Evolutionary conservation across 116 monocot species (phyloP).

Genomic region (Dioscorea cayenensis): DNA sequence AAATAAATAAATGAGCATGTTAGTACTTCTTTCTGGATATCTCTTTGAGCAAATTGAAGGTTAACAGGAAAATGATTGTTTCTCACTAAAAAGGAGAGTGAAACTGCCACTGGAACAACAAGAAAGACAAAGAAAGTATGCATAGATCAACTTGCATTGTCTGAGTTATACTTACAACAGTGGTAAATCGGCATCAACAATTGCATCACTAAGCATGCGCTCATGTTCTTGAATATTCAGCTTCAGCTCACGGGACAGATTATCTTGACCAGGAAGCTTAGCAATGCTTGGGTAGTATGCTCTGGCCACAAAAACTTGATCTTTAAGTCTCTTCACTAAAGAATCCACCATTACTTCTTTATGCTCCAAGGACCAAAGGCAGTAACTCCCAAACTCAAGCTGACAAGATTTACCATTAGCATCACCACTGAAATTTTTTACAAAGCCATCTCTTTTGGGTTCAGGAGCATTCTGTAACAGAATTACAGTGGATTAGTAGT

Average conservation of each 20-base stretch:
- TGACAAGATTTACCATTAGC: conserved; percentile 30
- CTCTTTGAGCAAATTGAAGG: not conserved
- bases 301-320: conserved; percentile 61
- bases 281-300: conserved; percentile 60
- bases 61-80: not conserved
- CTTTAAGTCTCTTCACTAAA: conserved; percentile 48
- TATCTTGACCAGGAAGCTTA: conserved; percentile 33
- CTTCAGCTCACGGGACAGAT: conserved; percentile 41
- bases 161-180: not conserved
- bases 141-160: not conserved
- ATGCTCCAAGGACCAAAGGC: conserved; percentile 57
- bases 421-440: conserved; percentile 6
- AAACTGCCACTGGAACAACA: not conserved
- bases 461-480: conserved; percentile 13
- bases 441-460: not conserved
- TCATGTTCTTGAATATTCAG: conserved; percentile 72
- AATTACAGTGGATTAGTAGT: not conserved
- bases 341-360: conserved; percentile 52
- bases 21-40: not conserved
- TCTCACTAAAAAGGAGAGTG: not conserved
- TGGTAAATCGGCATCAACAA: conserved; percentile 60
- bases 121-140: not conserved
- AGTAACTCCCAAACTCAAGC: conserved; percentile 57
- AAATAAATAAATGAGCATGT: not conserved
- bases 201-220: conserved; percentile 56